phyloP scores from a whole-genome alignment of 1,139 yeast species.

The Geotrichum bryndzae region DNA sequence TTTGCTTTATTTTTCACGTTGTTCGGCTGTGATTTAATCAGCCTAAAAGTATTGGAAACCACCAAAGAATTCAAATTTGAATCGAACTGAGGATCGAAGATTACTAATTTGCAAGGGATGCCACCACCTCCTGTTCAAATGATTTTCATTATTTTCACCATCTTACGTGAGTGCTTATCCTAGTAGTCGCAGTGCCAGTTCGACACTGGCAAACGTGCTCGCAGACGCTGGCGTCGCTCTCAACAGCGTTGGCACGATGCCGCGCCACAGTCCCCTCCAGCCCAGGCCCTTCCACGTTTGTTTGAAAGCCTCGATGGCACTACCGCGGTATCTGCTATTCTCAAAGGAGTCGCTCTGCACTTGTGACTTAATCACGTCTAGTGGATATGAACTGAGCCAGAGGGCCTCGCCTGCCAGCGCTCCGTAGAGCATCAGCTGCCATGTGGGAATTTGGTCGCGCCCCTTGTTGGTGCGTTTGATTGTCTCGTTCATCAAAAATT shows the following conservation, averaged over 20 bases:
- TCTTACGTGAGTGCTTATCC: conserved; percentile 35
- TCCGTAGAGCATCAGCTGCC: conserved; percentile 56
- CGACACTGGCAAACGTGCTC: conserved; percentile 74
- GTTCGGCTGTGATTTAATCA: not conserved
- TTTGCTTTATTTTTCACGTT: not conserved
- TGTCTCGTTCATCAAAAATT: conserved; percentile 44
- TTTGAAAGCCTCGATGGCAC: conserved; percentile 43
- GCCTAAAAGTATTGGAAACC: not conserved
- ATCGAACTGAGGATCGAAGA: not conserved
- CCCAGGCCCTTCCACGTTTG: conserved; percentile 48
- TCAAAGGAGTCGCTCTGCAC: conserved; percentile 65
- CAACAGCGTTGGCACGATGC: conserved; percentile 60
- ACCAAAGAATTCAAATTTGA: not conserved
- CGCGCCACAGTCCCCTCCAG: conserved; percentile 60
- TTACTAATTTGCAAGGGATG: not conserved
- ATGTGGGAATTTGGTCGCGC: conserved; percentile 53
- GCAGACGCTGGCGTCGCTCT: conserved; percentile 74
- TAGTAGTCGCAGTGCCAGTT: conserved; percentile 54
- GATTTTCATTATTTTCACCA: not conserved
- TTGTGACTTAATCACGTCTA: conserved; percentile 64
- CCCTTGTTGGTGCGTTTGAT: conserved; percentile 23
- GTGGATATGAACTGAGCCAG: conserved; percentile 66
- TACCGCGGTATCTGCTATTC: conserved; percentile 42
- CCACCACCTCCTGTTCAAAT: not conserved
- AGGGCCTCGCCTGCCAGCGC: conserved; percentile 68